A percentile compares a stretch with the other conserved stretches of the same genome.
These are phyloP conservation scores for Chara braunii DNA, from an alignment of 139 green algal species.

Conservation along the genomic window DNA sequence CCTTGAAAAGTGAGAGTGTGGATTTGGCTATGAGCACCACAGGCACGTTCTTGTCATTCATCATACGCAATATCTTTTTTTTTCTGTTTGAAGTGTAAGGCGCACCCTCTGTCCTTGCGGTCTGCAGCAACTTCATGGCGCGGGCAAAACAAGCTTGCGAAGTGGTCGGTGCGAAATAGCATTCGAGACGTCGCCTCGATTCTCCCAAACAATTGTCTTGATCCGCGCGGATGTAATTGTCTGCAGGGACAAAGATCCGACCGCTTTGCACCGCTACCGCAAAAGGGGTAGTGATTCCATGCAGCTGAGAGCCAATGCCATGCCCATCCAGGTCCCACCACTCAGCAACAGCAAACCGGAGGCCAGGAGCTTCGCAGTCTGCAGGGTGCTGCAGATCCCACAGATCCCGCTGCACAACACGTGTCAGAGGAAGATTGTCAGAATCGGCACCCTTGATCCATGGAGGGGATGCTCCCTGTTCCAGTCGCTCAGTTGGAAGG, in stretches of 20 bases:
- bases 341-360: constrained; percentile 9
- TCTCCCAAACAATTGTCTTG: constrained; percentile 9
- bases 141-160: background rate
- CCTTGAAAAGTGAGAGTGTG: too few species aligned
- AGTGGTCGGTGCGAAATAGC: background rate
- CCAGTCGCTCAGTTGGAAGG: too few species aligned
- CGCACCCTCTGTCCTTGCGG: too few species aligned
- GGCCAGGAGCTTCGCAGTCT: background rate
- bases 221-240: constrained; percentile 15
- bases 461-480: too few species aligned
- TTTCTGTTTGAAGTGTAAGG: too few species aligned
- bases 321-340: background rate
- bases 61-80: too few species aligned
- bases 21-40: too few species aligned
- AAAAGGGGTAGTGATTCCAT: constrained; percentile 7
- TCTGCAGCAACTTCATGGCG: too few species aligned
- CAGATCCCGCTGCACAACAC: constrained; percentile 6
- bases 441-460: constrained; percentile 7
- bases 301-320: constrained; percentile 17
- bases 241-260: constrained; percentile 13
- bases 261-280: background rate
- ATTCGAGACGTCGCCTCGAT: too few species aligned
- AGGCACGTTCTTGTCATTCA: too few species aligned
- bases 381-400: constrained; percentile 25
- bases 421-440: constrained; percentile 17